phyloP scores from a whole-genome alignment of 2,329 filamentous ascomycete species.

The Berkeleyomyces rouxiae region DNA sequence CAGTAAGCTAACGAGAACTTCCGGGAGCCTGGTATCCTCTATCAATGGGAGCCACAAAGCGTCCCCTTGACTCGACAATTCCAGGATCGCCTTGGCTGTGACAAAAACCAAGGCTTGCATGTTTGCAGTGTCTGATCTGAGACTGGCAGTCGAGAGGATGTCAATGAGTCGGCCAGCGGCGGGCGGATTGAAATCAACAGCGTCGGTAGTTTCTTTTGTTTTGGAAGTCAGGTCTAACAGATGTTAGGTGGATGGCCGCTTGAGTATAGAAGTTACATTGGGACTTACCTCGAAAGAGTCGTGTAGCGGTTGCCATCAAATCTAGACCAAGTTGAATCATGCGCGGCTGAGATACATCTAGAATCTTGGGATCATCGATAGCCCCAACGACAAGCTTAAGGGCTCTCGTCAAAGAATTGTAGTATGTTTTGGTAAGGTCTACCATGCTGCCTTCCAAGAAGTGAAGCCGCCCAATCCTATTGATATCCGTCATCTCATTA shows the following conservation, averaged over 20 bases:
- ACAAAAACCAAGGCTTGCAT: background rate
- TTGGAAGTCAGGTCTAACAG: background rate
- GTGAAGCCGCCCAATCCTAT: slow-evolving; percentile 11
- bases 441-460: slow-evolving; percentile 10
- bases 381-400: slow-evolving; percentile 41
- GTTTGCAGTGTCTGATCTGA: background rate
- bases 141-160: background rate
- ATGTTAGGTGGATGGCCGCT: background rate
- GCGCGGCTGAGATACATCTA: slow-evolving; percentile 19
- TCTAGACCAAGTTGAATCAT: background rate
- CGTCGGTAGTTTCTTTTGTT: background rate
- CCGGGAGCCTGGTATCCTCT: background rate
- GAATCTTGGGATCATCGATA: slow-evolving; percentile 39
- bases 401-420: slow-evolving; percentile 26
- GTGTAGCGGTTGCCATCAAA: slow-evolving; percentile 18
- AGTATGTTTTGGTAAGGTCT: slow-evolving; percentile 16
- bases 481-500: slow-evolving; percentile 37
- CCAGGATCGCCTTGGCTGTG: background rate
- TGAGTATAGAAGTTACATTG: background rate
- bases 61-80: background rate
- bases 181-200: background rate
- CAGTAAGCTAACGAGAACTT: slow-evolving; percentile 14
- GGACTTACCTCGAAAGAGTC: slow-evolving; percentile 25
- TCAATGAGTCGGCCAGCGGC: background rate
- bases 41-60: background rate